These are phyloP conservation scores for Nakazawaea ernobii DNA, from an alignment of 805 yeast genomes.

Conservation along the genomic window DNA sequence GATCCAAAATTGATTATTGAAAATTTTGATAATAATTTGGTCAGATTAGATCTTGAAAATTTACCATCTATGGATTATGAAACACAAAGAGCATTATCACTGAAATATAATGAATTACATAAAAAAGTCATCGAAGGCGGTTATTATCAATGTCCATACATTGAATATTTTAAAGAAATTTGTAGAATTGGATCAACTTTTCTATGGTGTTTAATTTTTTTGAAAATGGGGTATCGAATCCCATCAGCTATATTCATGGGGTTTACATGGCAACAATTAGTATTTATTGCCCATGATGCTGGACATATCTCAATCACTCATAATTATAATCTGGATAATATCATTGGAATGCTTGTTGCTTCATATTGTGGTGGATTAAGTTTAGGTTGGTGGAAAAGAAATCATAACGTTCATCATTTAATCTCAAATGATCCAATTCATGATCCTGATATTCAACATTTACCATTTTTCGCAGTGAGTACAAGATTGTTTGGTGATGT, in stretches of 20 bases:
- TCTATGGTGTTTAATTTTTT: constrained; percentile 41
- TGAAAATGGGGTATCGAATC: constrained; percentile 38
- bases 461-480: constrained; percentile 87
- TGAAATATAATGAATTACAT: constrained; percentile 59
- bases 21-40: constrained; percentile 51
- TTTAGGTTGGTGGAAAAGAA: constrained; percentile 92
- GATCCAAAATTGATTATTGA: constrained; percentile 51
- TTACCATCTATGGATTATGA: constrained; percentile 63
- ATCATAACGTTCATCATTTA: constrained; percentile 89
- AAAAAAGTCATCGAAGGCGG: constrained; percentile 48
- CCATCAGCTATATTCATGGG: constrained; percentile 66
- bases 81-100: constrained; percentile 55
- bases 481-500: constrained; percentile 61
- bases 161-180: constrained; percentile 66
- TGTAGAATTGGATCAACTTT: constrained; percentile 54
- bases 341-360: constrained; percentile 68
- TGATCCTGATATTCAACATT: constrained; percentile 91
- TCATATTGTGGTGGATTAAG: constrained; percentile 84
- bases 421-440: constrained; percentile 91
- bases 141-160: constrained; percentile 66
- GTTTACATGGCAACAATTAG: constrained; percentile 82
- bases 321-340: constrained; percentile 67
- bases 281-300: constrained; percentile 86
- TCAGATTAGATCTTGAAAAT: constrained; percentile 46
- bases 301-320: constrained; percentile 85